phyloP scores from a whole-genome alignment of 192 early-diverging fungal species.

The Thoreauomyces humboldtii region DNA sequence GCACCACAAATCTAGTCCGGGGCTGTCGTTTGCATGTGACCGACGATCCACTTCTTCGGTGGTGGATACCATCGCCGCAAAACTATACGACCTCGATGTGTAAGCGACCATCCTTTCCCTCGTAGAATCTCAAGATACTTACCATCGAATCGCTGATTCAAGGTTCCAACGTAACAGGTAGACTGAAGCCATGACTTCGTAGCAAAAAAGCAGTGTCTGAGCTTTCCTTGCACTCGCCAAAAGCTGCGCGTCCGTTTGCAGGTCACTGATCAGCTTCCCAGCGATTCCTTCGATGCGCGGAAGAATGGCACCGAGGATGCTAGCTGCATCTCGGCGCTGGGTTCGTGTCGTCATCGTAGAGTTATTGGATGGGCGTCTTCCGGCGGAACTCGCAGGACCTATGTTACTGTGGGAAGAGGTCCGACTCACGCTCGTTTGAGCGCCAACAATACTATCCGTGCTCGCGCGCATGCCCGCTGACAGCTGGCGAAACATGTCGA shows the following conservation, averaged over 20 bases:
- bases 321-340: not conserved
- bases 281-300: not conserved
- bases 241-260: not conserved
- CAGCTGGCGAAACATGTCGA: too few species aligned
- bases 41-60: not conserved
- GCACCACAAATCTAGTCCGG: not conserved
- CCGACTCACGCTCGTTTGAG: too few species aligned
- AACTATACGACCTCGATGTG: too few species aligned
- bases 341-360: slow-evolving; percentile 1
- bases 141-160: slow-evolving; percentile 3
- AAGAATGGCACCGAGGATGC: not conserved
- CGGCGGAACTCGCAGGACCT: too few species aligned
- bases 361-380: too few species aligned
- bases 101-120: too few species aligned
- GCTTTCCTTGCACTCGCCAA: not conserved
- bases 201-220: not conserved
- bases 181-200: not conserved
- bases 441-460: too few species aligned
- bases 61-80: not conserved
- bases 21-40: not conserved
- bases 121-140: too few species aligned
- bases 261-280: not conserved
- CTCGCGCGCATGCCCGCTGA: too few species aligned
- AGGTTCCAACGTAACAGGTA: slow-evolving; percentile 5
- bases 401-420: too few species aligned